Evolutionary conservation across 2,329 filamentous ascomycete species (phyloP), one percentile per base, ranked within the genome.

Genomic region (Pseudogymnoascus destructans): DNA sequence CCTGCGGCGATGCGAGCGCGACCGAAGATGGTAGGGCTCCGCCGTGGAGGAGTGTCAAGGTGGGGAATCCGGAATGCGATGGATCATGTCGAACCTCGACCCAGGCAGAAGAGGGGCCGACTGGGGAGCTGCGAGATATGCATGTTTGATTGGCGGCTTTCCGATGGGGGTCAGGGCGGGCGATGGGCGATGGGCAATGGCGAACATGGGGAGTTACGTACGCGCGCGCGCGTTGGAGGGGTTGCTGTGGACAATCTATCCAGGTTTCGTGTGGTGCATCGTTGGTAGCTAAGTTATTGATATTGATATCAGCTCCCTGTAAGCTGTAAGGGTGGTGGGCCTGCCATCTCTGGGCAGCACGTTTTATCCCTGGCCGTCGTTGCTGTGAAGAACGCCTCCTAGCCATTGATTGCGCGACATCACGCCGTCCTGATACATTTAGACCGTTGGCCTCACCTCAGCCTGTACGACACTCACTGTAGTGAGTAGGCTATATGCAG

Each of bases 271-370:
- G 46, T 52, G 46, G 23, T 27, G 23, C 46, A 52, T 30, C 25
- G 46, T 25, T 52, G 23, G 46, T 52, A 30, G 46, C 46, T 52
- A 32, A n/a, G n/a, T n/a, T n/a, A n/a, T n/a, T n/a, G n/a, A 30
- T 52, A 52, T 52, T 52, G 46, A 52, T 52, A 52, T 52, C 46
- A 13, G 46, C 25, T 30, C 46, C 46, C 46, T 52, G 46, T 52
- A 3, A 5, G 46, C 46, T 52, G 46, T 52, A 3, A 5, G 46
- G 25, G 46, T 52, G 46, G 46, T 52, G 46, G 23, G 25, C 46
- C 46, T 11, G 46, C 46, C 46, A 52, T 52, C 46, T 32, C 15
- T 30, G 46, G 46, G 25, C 46, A 52, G 46, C 46, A 52, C 46
- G 46, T 32, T 52, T 52, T 52, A 52, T 30, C 46, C 46, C 46